Conservation (phyloP, 148 eudicot species). For the Limonium bicolor region DNA sequence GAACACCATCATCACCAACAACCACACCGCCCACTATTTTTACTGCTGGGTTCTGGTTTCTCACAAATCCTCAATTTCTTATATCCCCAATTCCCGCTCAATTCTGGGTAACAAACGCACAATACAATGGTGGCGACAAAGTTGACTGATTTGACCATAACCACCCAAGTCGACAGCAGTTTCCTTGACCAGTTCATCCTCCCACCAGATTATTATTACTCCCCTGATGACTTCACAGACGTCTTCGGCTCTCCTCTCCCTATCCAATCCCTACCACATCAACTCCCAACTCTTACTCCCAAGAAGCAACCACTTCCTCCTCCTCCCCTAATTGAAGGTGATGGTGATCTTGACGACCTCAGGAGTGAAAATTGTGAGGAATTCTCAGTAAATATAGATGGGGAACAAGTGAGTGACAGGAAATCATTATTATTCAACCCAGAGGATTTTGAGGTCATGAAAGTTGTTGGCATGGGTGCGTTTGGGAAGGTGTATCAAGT, state of each 20-base stretch:
- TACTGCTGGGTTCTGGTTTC: no score
- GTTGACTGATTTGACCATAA: neutral
- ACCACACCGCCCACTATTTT: no score
- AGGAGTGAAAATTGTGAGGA: neutral
- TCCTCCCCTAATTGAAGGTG: neutral
- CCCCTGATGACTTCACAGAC: constrained; percentile 18
- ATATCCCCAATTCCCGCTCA: no score
- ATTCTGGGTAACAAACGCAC: no score
- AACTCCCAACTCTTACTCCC: no score
- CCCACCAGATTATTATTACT: no score
- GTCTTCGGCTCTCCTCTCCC: constrained; percentile 17
- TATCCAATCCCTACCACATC: neutral
- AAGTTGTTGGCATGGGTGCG: constrained; percentile 76
- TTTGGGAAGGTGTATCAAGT: constrained; percentile 91
- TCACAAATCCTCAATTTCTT: no score
- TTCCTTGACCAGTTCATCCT: no score
- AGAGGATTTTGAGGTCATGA: constrained; percentile 70
- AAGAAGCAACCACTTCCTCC: no score
- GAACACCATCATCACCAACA: no score
- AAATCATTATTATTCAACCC: no score
- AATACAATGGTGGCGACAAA: constrained; percentile 4
- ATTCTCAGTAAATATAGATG: no score
- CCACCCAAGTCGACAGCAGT: neutral
- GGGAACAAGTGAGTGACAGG: constrained; percentile 9
- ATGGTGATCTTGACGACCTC: constrained; percentile 1